A percentile compares a stretch with the other conserved stretches of the same genome.
Conservation (phyloP, 2,329 filamentous ascomycete genomes). For the Trematosphaeria pertusa region DNA sequence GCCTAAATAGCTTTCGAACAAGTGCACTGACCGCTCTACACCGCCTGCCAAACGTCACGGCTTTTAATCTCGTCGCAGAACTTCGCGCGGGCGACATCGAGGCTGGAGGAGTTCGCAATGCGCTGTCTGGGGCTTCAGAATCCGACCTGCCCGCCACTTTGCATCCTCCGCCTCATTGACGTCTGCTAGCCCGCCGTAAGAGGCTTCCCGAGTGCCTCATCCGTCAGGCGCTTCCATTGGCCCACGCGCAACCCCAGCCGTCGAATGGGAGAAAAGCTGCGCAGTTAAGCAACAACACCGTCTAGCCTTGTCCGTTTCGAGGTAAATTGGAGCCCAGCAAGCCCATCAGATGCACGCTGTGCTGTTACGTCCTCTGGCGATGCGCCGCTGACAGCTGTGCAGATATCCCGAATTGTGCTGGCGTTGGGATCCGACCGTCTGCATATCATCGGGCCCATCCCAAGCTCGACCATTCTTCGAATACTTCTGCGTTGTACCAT, state of each 20-base stretch:
- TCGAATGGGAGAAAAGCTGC: constrained; percentile 43
- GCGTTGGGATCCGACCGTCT: constrained; percentile 25
- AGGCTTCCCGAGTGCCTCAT: constrained; percentile 41
- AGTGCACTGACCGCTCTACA: constrained; percentile 48
- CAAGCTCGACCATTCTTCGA: constrained; percentile 6
- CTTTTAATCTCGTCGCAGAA: constrained; percentile 42
- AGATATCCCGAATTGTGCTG: constrained; percentile 25
- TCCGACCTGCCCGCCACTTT: constrained; percentile 40
- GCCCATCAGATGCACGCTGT: constrained; percentile 30
- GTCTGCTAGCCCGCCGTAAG: constrained; percentile 42
- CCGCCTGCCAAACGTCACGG: constrained; percentile 46
- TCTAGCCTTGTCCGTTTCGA: constrained; percentile 41
- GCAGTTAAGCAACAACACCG: constrained; percentile 31
- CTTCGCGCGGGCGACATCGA: constrained; percentile 36
- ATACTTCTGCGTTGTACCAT: constrained; percentile 28
- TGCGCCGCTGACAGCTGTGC: constrained; percentile 36
- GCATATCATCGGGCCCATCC: constrained; percentile 30
- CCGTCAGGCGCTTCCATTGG: constrained; percentile 42
- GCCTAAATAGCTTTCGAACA: constrained; percentile 34
- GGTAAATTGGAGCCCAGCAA: constrained; percentile 35
- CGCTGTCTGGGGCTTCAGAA: constrained; percentile 43
- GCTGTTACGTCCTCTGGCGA: constrained; percentile 14
- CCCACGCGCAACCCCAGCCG: constrained; percentile 24
- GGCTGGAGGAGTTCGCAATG: constrained; percentile 47
- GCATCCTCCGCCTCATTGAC: constrained; percentile 41